A percentile compares a stretch with the other conserved stretches of the same genome.
Evolutionary conservation across 179 eudicot genomes (phyloP).

Genomic region (Carnegiea gigantea): DNA sequence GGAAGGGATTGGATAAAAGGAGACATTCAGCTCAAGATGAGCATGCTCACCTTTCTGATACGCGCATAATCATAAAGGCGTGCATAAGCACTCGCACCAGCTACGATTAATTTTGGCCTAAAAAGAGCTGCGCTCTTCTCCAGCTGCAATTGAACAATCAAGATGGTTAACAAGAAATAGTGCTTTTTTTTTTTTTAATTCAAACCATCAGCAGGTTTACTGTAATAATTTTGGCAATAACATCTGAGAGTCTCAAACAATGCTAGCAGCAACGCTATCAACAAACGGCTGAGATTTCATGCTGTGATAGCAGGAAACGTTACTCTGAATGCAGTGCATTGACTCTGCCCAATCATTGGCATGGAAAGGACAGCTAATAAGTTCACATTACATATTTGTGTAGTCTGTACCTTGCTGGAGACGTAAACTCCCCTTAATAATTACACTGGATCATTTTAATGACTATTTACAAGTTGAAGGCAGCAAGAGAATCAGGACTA

Average conservation of each 20-base stretch:
- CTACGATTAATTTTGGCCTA: constrained; percentile 90
- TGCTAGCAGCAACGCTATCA: background rate
- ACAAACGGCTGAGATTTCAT: background rate
- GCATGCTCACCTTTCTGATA: constrained; percentile 64
- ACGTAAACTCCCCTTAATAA: too few species aligned
- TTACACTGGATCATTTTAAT: background rate
- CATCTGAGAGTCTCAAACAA: background rate
- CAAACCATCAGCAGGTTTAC: constrained; percentile 1
- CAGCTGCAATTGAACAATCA: constrained; percentile 46
- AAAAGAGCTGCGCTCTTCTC: constrained; percentile 91
- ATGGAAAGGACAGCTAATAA: too few species aligned
- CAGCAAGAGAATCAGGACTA: background rate
- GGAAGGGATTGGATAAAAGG: background rate
- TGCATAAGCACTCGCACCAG: constrained; percentile 99
- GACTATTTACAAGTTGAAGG: background rate
- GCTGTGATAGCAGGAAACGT: too few species aligned
- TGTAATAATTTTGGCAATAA: background rate
- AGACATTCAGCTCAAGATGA: background rate
- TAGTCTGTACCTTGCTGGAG: too few species aligned
- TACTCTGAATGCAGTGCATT: too few species aligned
- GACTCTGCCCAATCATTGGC: too few species aligned
- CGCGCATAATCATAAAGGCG: constrained; percentile 88
- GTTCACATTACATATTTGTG: too few species aligned
- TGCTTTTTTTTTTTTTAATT: background rate
- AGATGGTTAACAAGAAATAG: background rate